Base-by-base conservation (phyloP, 1,284 basidiomycete species). In the Porogramme epimiltina region DNA sequence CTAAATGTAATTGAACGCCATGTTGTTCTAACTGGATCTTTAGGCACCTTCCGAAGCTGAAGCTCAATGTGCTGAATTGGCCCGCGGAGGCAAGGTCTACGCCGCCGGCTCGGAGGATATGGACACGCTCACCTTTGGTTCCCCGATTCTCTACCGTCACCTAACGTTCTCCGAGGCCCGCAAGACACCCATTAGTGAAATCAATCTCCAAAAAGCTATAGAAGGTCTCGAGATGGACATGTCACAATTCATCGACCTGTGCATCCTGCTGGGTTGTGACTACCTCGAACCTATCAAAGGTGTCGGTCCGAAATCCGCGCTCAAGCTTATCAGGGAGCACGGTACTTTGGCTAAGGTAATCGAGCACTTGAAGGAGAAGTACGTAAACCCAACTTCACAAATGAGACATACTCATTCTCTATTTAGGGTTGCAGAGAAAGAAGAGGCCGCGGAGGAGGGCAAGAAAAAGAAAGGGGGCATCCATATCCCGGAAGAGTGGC, bases 51-150 rank as follows among this genome's bases (percentile, higher is more conserved):
- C 93, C 44, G 97, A 99, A 75, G 97, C 97, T 1, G 97, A 99
- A 70, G 97, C 97, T 0, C 97, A 99, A 67, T 99, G 97, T 63
- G 97, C 97, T 1, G 96, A 99, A 70, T 85, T 99, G 3, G 95
- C 94, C 15, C 84, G 95, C 25, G 94, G 93, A 9, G 95, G 94
- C 50, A 96, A 97, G 76, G 93, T 88, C 19, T 99, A 91, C 66
- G 97, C 92, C 0, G 95, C 95, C 4, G 97, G 97, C 5, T 98
- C 95, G 0, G 97, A 99, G 73, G 97, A 99, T 69, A 99, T 99
- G 97, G 97, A 99, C 66, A 99, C 97, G 3, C 83, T 99, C 39
- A 99, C 97, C 0, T 99, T 99, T 76, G 81, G 85, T 61, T 77
- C 96, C 1, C 95, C 96, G 0, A 88, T 97, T 47, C 79, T 99